A percentile compares a stretch with the other conserved stretches of the same genome.
phyloP scores from a whole-genome alignment of 139 green algal species.

The Chlorella sorokiniana region DNA sequence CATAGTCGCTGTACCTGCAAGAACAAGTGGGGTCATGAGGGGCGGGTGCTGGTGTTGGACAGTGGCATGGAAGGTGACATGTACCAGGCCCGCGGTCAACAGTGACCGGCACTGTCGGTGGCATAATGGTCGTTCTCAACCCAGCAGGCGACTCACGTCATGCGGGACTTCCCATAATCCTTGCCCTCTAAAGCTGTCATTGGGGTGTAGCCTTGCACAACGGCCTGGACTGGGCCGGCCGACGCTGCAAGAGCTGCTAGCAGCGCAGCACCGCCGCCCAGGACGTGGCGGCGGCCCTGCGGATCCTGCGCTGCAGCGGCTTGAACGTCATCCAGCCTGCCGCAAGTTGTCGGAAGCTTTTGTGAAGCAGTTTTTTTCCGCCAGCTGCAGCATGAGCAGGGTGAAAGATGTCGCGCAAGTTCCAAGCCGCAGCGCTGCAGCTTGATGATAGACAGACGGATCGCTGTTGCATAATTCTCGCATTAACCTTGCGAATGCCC shows the following conservation, averaged over 20 bases:
- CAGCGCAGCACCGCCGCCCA: constrained; percentile 1
- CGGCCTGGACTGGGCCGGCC: not conserved
- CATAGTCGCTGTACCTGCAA: constrained; percentile 57
- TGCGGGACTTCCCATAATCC: constrained; percentile 90
- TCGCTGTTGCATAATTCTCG: not conserved
- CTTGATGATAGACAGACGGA: too few relatives aligned
- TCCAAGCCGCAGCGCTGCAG: too few relatives aligned
- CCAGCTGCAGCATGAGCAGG: too few relatives aligned
- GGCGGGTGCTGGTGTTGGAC: not conserved
- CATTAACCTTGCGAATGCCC: not conserved
- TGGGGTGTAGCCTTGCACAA: constrained; percentile 46
- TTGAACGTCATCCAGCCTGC: not conserved
- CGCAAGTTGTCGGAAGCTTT: not conserved
- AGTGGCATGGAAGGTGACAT: not conserved
- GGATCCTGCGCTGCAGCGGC: too few relatives aligned
- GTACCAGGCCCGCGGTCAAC: too few relatives aligned
- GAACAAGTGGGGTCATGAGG: not conserved
- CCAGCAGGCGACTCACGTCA: constrained; percentile 59
- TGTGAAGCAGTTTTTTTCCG: not conserved
- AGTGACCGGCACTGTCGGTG: too few relatives aligned
- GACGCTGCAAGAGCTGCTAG: not conserved
- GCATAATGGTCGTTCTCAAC: too few relatives aligned
- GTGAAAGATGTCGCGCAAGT: too few relatives aligned
- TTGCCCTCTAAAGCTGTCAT: constrained; percentile 79
- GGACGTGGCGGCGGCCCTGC: constrained; percentile 9